Evolutionary conservation across 352 stramenopile species (phyloP).

Genomic region (Detonula confervacea): DNA sequence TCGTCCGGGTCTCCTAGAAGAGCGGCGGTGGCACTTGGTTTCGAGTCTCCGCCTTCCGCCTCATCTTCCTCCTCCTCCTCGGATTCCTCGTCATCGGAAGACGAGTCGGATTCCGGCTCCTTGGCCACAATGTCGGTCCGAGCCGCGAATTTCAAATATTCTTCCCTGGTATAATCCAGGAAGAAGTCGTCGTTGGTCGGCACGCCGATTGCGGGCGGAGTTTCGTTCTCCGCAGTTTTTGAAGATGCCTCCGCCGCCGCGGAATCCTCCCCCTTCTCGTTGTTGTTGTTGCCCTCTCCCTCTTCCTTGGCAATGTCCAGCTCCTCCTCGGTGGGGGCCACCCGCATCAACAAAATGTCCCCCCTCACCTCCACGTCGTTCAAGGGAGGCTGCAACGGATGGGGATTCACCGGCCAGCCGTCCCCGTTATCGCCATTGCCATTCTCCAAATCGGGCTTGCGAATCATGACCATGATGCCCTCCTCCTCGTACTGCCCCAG

Average conservation of each 20-base stretch:
- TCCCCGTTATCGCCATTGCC: constrained; percentile 23
- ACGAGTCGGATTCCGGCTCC: neutral
- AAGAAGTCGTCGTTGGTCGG: constrained; percentile 81
- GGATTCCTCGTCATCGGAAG: constrained; percentile 11
- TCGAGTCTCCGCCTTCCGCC: constrained; percentile 41
- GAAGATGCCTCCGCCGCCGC: too few relatives aligned
- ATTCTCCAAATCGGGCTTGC: constrained; percentile 25
- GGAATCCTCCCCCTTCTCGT: too few relatives aligned
- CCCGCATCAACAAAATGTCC: constrained; percentile 80
- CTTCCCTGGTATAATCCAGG: constrained; percentile 76
- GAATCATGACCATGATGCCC: constrained; percentile 76
- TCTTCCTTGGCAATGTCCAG: constrained; percentile 54
- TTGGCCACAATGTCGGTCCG: constrained; percentile 73
- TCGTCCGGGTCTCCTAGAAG: constrained; percentile 19
- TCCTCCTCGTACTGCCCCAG: constrained; percentile 81
- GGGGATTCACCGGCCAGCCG: constrained; percentile 58
- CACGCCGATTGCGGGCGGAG: constrained; percentile 19
- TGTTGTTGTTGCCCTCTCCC: too few relatives aligned
- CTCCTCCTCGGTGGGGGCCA: constrained; percentile 63
- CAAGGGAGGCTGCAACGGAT: constrained; percentile 76
- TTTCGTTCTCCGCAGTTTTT: too few relatives aligned
- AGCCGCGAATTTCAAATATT: constrained; percentile 78
- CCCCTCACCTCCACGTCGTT: constrained; percentile 61
- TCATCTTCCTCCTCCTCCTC: constrained; percentile 32
- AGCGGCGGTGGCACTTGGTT: constrained; percentile 6